phyloP scores from a whole-genome alignment of 139 green algal genomes.

The Haematococcus lacustris region DNA sequence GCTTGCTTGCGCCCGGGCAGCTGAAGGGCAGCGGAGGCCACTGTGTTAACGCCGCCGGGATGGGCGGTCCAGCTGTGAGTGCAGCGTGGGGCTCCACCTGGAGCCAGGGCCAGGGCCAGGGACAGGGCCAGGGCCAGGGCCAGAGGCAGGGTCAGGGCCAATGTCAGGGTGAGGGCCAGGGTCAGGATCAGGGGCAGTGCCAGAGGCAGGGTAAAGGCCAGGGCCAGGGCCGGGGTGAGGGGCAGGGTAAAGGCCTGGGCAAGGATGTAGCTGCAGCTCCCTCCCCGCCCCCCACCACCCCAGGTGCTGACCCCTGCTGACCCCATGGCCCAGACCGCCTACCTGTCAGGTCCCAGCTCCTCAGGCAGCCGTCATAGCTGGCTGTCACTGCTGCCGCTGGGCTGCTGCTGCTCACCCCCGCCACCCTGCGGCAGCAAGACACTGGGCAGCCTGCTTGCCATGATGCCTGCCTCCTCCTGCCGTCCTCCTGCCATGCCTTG shows the following conservation, averaged over 20 bases:
- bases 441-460: background rate
- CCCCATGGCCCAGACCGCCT: no score
- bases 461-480: background rate
- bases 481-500: slow-evolving; percentile 1
- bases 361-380: slow-evolving; percentile 47
- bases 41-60: slow-evolving; percentile 19
- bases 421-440: slow-evolving; percentile 43
- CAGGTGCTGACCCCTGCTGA: no score
- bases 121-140: no score
- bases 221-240: no score
- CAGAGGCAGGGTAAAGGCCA: no score
- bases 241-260: no score
- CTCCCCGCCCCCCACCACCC: no score
- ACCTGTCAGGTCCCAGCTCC: slow-evolving; percentile 37
- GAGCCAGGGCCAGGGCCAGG: no score
- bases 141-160: no score
- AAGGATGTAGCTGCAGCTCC: no score
- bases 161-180: no score
- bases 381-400: slow-evolving; percentile 37
- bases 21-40: slow-evolving; percentile 22
- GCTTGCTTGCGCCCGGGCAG: slow-evolving; percentile 13
- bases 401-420: slow-evolving; percentile 31
- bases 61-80: slow-evolving; percentile 26
- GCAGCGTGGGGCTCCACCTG: background rate
- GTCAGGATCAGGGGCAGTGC: no score